Percentiles rank a stretch among this genome's conserved stretches.
Conservation (phyloP, 345 rosid species). For the Corchorus capsularis region DNA sequence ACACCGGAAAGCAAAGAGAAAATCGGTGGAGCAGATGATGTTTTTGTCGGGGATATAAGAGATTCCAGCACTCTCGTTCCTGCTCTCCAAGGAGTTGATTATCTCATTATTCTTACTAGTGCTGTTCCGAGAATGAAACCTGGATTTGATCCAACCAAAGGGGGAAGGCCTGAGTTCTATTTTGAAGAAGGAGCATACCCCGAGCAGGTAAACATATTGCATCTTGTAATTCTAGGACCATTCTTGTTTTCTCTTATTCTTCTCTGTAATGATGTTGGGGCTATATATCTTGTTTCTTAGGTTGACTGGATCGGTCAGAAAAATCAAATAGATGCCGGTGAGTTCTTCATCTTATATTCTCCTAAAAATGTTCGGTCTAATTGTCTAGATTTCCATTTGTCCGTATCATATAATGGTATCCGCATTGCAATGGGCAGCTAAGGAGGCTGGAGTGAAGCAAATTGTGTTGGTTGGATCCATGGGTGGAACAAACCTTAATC, state of each 20-base stretch:
- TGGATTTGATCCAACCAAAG: conserved; percentile 80
- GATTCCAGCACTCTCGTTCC: conserved; percentile 54
- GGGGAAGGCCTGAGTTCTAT: conserved; percentile 88
- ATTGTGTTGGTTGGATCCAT: conserved; percentile 94
- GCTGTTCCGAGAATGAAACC: conserved; percentile 86
- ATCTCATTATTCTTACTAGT: conserved; percentile 87
- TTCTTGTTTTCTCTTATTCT: conserved; percentile 16
- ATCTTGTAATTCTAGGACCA: neutral
- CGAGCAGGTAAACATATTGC: conserved; percentile 60
- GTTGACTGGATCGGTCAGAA: conserved; percentile 99
- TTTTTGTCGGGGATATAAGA: conserved; percentile 73
- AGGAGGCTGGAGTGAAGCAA: conserved; percentile 92
- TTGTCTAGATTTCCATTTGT: neutral
- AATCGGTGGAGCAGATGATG: conserved; percentile 75
- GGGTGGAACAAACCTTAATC: conserved; percentile 83
- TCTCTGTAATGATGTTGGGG: conserved; percentile 18
- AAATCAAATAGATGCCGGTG: conserved; percentile 94
- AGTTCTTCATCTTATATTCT: conserved; percentile 22
- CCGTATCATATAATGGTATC: conserved; percentile 15
- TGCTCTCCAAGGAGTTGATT: conserved; percentile 72
- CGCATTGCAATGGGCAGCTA: conserved; percentile 51
- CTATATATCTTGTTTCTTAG: conserved; percentile 34
- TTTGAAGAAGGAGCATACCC: conserved; percentile 93
- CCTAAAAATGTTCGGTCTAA: conserved; percentile 14
- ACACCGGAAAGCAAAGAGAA: conserved; percentile 85